Percentiles rank a stretch among this genome's conserved stretches.
Conservation (phyloP, 2,329 filamentous ascomycete species). For the Cercospora sp. region DNA sequence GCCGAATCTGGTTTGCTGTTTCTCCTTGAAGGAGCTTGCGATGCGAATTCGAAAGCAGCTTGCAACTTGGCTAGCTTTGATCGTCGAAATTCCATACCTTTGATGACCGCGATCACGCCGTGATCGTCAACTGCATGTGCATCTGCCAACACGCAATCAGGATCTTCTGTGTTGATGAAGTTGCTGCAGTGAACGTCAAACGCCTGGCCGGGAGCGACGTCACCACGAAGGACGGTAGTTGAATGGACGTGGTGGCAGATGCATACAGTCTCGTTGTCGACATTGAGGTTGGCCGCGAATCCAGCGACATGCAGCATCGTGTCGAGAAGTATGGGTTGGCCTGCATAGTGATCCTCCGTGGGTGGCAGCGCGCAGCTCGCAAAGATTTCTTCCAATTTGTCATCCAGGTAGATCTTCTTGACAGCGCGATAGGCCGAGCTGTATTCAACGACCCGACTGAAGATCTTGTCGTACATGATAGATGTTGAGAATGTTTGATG, state of each 20-base stretch:
- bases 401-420: slow-evolving; percentile 18
- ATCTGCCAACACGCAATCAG: slow-evolving; percentile 16
- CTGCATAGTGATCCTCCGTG: slow-evolving; percentile 11
- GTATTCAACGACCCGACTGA: slow-evolving; percentile 21
- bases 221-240: slow-evolving; percentile 13
- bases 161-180: neutral
- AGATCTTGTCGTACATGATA: slow-evolving; percentile 23
- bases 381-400: slow-evolving; percentile 17
- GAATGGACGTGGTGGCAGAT: slow-evolving; percentile 15
- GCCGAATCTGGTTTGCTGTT: neutral
- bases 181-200: slow-evolving; percentile 20
- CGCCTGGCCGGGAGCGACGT: neutral
- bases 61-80: slow-evolving; percentile 17
- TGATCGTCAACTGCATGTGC: slow-evolving; percentile 17
- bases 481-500: slow-evolving; percentile 16
- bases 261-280: slow-evolving; percentile 19
- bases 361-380: slow-evolving; percentile 16
- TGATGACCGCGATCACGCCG: slow-evolving; percentile 21
- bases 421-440: slow-evolving; percentile 17
- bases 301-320: slow-evolving; percentile 23
- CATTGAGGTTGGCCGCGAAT: slow-evolving; percentile 21
- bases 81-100: slow-evolving; percentile 21
- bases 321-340: slow-evolving; percentile 21
- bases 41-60: slow-evolving; percentile 11
- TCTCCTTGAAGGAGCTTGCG: neutral